Conservation (phyloP, 768 basidiomycete species). For the Trametes cubensis region DNA sequence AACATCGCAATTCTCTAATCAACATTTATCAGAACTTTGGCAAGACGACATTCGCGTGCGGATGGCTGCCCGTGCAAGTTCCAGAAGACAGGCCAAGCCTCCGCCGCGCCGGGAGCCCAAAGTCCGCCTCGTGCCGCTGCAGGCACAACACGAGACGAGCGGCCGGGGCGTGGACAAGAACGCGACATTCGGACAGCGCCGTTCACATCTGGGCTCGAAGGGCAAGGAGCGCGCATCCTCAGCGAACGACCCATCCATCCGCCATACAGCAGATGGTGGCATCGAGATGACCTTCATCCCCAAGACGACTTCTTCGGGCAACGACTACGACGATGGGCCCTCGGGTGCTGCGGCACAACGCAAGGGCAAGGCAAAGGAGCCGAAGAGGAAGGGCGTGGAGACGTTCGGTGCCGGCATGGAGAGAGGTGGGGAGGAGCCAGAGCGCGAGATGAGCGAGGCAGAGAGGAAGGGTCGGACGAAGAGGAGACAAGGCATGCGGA, state of each 20-base stretch:
- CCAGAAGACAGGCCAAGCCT: slow-evolving; percentile 5
- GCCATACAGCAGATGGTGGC: slow-evolving; percentile 54
- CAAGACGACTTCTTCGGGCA: slow-evolving; percentile 33
- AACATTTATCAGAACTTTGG: slow-evolving; percentile 28
- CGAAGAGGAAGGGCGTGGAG: slow-evolving; percentile 64
- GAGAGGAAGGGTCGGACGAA: slow-evolving; percentile 80
- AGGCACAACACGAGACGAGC: slow-evolving; percentile 41
- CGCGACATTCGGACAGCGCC: slow-evolving; percentile 74
- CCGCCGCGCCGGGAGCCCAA: slow-evolving; percentile 45
- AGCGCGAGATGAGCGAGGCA: slow-evolving; percentile 54
- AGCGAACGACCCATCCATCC: slow-evolving; percentile 18
- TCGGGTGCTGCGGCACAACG: slow-evolving; percentile 25
- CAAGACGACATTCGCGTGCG: slow-evolving; percentile 32
- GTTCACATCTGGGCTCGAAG: slow-evolving; percentile 30
- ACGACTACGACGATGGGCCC: slow-evolving; percentile 38
- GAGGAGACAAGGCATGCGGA: slow-evolving; percentile 77
- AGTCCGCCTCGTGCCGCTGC: slow-evolving; percentile 69
- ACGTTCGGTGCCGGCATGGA: slow-evolving; percentile 89
- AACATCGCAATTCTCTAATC: not conserved
- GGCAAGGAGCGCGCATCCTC: slow-evolving; percentile 23
- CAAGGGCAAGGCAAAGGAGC: slow-evolving; percentile 38
- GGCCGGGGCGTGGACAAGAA: slow-evolving; percentile 47
- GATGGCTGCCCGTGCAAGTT: slow-evolving; percentile 26
- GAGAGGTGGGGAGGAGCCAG: slow-evolving; percentile 61
- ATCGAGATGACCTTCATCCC: slow-evolving; percentile 89